A percentile compares a stretch with the other conserved stretches of the same genome.
These are phyloP conservation scores for Saccharomycopsis crataegensis DNA, from an alignment of 1,139 yeast genomes.

Conservation along the genomic window DNA sequence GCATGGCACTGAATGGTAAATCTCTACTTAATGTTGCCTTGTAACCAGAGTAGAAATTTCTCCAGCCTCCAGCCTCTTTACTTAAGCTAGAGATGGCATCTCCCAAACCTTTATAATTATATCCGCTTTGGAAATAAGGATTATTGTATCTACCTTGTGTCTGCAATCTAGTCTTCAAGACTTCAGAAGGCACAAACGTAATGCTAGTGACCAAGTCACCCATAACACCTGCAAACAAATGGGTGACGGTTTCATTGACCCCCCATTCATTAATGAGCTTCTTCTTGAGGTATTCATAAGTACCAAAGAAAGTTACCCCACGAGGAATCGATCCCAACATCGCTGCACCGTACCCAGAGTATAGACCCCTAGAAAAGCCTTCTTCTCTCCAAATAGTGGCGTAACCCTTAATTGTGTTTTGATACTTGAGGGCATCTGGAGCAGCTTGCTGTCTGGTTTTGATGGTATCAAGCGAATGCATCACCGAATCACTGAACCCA, in stretches of 20 bases:
- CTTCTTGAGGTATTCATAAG: slow-evolving; percentile 79
- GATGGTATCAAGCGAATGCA: slow-evolving; percentile 96
- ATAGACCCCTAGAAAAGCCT: slow-evolving; percentile 77
- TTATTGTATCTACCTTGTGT: slow-evolving; percentile 84
- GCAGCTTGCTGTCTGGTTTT: slow-evolving; percentile 97
- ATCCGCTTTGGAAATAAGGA: slow-evolving; percentile 71
- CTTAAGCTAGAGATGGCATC: slow-evolving; percentile 62
- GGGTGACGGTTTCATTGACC: slow-evolving; percentile 71
- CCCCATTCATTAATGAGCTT: slow-evolving; percentile 53
- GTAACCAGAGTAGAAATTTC: slow-evolving; percentile 81
- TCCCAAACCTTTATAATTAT: slow-evolving; percentile 66
- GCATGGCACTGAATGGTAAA: slow-evolving; percentile 91
- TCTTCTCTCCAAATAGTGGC: slow-evolving; percentile 68
- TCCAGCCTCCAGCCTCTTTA: slow-evolving; percentile 41
- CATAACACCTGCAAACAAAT: slow-evolving; percentile 76
- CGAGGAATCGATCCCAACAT: slow-evolving; percentile 88
- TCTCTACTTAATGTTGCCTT: slow-evolving; percentile 90
- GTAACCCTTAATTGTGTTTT: slow-evolving; percentile 63
- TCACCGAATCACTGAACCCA: slow-evolving; percentile 82
- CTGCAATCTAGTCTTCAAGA: slow-evolving; percentile 84
- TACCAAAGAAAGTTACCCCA: slow-evolving; percentile 85
- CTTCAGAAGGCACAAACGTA: slow-evolving; percentile 95
- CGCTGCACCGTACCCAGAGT: slow-evolving; percentile 91
- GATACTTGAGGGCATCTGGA: slow-evolving; percentile 58
- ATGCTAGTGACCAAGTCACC: slow-evolving; percentile 89